phyloP scores from a whole-genome alignment of 2,329 filamentous ascomycete genomes.

The Thelonectria blattea region DNA sequence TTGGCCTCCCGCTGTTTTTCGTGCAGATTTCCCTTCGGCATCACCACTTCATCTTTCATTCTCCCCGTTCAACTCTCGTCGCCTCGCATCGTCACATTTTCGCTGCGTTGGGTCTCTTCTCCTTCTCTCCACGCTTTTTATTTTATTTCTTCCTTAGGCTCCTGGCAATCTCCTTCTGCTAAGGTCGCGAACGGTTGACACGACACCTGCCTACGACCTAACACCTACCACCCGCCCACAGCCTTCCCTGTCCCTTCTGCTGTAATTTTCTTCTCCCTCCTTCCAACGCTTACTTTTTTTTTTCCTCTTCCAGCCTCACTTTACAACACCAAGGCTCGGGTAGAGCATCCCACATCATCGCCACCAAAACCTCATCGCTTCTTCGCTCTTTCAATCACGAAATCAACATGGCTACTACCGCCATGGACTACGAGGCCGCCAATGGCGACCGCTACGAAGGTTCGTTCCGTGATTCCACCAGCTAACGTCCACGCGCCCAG shows the following conservation, averaged over 20 bases:
- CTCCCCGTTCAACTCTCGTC: conserved; percentile 22
- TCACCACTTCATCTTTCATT: conserved; percentile 19
- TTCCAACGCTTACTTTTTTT: conserved; percentile 34
- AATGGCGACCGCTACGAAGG: conserved; percentile 72
- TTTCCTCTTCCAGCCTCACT: conserved; percentile 33
- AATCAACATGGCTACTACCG: conserved; percentile 63
- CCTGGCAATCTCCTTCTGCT: conserved; percentile 24
- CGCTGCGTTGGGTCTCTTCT: neutral
- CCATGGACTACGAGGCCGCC: conserved; percentile 74
- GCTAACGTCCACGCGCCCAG: conserved; percentile 15
- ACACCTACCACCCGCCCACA: conserved; percentile 26
- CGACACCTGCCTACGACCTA: conserved; percentile 5
- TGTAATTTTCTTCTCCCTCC: conserved; percentile 28
- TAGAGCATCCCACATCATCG: conserved; percentile 34
- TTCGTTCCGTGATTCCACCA: conserved; percentile 44
- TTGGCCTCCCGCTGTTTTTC: conserved; percentile 3
- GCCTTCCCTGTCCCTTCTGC: conserved; percentile 31
- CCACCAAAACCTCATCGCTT: conserved; percentile 6
- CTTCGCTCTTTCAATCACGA: conserved; percentile 23
- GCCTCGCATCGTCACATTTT: conserved; percentile 21
- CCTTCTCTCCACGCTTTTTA: neutral
- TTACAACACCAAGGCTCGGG: conserved; percentile 32
- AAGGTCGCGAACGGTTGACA: neutral
- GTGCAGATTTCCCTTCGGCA: conserved; percentile 7
- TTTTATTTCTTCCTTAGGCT: conserved; percentile 26